These are phyloP conservation scores for Zygosaccharomyces pseudobailii DNA, from an alignment of 1,139 yeast species.

Conservation along the genomic window DNA sequence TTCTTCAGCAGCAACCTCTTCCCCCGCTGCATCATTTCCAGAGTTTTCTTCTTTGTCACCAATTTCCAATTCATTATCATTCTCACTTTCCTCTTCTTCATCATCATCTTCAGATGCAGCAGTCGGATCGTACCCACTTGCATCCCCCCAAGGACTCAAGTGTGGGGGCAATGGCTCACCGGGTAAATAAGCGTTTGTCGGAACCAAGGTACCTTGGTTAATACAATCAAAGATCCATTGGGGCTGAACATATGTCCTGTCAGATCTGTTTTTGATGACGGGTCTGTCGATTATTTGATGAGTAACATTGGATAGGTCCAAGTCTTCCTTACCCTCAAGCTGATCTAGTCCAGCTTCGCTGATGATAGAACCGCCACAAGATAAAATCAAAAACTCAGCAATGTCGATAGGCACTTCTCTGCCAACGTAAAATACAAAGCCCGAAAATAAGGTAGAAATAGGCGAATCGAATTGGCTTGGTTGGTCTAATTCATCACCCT, in stretches of 20 bases:
- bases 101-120: constrained; percentile 46
- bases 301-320: constrained; percentile 68
- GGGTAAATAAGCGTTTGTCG: constrained; percentile 80
- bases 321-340: constrained; percentile 40
- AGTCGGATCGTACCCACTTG: constrained; percentile 83
- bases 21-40: constrained; percentile 41
- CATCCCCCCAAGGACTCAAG: constrained; percentile 98
- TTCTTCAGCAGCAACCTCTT: constrained; percentile 33
- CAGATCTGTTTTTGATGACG: constrained; percentile 66
- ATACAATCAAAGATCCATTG: constrained; percentile 96
- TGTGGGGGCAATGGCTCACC: constrained; percentile 97
- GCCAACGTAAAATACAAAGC: constrained; percentile 79
- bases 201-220: constrained; percentile 67
- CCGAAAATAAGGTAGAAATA: constrained; percentile 60
- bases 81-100: constrained; percentile 49
- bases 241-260: constrained; percentile 92
- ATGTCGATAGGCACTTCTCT: constrained; percentile 95
- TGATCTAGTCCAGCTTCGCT: constrained; percentile 89
- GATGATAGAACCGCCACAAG: constrained; percentile 82
- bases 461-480: constrained; percentile 62
- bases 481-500: constrained; percentile 76
- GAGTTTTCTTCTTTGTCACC: constrained; percentile 43
- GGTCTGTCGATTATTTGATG: constrained; percentile 97
- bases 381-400: constrained; percentile 77
- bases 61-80: constrained; percentile 46